These are phyloP conservation scores for Globisporangium apiculatum DNA, from an alignment of 352 stramenopile genomes.

Conservation along the genomic window DNA sequence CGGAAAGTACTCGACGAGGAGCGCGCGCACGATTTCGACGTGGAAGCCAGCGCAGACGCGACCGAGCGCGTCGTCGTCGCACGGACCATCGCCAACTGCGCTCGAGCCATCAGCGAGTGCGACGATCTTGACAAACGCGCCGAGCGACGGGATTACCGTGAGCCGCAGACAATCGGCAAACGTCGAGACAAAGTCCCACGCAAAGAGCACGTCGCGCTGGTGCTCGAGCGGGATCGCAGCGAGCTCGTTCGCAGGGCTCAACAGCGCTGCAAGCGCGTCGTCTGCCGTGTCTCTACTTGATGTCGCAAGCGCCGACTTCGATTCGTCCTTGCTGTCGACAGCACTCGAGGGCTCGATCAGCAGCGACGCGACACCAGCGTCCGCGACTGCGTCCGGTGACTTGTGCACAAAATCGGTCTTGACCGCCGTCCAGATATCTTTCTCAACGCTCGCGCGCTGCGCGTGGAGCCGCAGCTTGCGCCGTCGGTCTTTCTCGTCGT, in stretches of 20 bases:
- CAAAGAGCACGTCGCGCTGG: constrained; percentile 56
- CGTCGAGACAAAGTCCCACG: constrained; percentile 72
- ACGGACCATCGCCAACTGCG: constrained; percentile 33
- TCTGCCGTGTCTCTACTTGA: neutral
- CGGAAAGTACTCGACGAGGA: constrained; percentile 63
- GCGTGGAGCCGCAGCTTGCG: constrained; percentile 49
- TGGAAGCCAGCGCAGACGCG: constrained; percentile 45
- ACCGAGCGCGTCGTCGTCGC: constrained; percentile 47
- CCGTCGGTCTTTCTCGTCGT: constrained; percentile 54
- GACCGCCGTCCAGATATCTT: constrained; percentile 43
- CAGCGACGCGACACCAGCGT: neutral
- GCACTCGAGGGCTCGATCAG: neutral
- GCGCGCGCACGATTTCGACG: constrained; percentile 33
- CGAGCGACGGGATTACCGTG: constrained; percentile 39
- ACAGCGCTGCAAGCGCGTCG: constrained; percentile 10
- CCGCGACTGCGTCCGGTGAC: no score
- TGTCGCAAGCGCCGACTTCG: no score
- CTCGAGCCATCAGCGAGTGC: constrained; percentile 36
- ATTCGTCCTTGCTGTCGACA: neutral
- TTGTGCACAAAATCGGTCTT: constrained; percentile 15
- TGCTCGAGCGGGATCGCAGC: constrained; percentile 29
- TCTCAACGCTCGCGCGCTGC: constrained; percentile 42
- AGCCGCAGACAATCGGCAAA: constrained; percentile 62
- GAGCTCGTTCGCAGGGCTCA: constrained; percentile 30
- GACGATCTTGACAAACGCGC: constrained; percentile 44